Conservation (phyloP, 345 rosid genomes). For the Salix viminalis region DNA sequence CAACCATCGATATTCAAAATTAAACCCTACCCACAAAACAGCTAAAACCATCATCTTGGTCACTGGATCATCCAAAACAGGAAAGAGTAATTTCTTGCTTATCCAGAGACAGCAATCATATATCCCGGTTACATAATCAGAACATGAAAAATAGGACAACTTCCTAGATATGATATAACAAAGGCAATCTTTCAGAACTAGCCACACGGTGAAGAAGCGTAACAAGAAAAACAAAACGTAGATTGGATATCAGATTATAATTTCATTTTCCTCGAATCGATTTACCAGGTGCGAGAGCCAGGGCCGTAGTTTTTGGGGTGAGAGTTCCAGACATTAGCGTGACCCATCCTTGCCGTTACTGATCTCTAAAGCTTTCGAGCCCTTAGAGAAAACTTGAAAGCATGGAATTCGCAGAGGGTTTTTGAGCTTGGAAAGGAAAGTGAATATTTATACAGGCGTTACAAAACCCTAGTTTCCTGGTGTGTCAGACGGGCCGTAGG, state of each 20-base stretch:
- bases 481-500: not conserved
- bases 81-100: not conserved
- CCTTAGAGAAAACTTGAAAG: not conserved
- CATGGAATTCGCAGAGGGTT: not conserved
- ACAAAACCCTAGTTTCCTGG: not conserved
- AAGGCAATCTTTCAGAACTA: not conserved
- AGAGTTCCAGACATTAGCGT: conserved; percentile 53
- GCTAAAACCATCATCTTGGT: not conserved
- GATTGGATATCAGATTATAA: not conserved
- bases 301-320: conserved; percentile 60
- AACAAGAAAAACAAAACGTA: not conserved
- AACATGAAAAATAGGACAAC: not conserved
- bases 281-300: conserved; percentile 52
- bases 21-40: not conserved
- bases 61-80: not conserved
- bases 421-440: not conserved
- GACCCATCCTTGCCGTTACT: conserved; percentile 33
- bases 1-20: not conserved
- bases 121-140: not conserved
- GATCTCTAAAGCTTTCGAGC: not conserved
- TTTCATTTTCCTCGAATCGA: not conserved
- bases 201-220: not conserved
- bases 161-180: not conserved
- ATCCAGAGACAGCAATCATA: not conserved
- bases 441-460: not conserved